Evolutionary conservation across 805 yeast species (phyloP), one percentile per base, ranked within the genome.

Genomic region (Metschnikowia lachancei): DNA sequence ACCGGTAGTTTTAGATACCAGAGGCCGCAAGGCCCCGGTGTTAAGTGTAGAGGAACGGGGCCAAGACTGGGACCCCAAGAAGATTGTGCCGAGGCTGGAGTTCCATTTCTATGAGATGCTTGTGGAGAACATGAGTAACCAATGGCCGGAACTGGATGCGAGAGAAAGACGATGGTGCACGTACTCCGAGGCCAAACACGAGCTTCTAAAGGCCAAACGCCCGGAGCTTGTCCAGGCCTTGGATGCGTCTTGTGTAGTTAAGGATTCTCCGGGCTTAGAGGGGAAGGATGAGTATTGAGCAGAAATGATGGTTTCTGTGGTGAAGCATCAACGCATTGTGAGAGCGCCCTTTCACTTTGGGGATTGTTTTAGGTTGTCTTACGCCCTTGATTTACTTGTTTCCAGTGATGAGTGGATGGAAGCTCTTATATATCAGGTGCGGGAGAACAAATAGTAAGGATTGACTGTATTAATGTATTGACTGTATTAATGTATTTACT

Each of bases 21-120:
- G 77, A 36, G 74, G 73, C 13, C 41, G 52, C 14, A 65, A 65
- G 51, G 75, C 76, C 0, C 76, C 76, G 5, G 61, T 67, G 4
- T 41, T 69, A 10, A 47, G 54, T 14, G 66, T 63, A 24, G 58
- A 55, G 9, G 64, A 63, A 2, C 51, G 57, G 24, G 65, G 63
- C 26, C 52, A 53, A 17, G 68, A 65, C 6, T 70, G 67, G 43
- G 71, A 68, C 38, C 69, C 74, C 4, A 42, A 39, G 7, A 59
- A 57, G 22, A 62, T 70, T 36, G 78, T 83, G 4, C 96, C 96
- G 2, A 73, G 87, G 51, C 75, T 91, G n/a, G 96, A 89, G 62
- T 92, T 83, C 60, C 94, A 90, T 61, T 85, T 92, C 62, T 94
- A 76, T 63, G 96, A 92, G 63, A 75, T 92, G 85, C 59, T 62